Evolutionary conservation across 306 rosid genomes (phyloP), one percentile per base, ranked within the genome.

Genomic region (Rosa multiflora): DNA sequence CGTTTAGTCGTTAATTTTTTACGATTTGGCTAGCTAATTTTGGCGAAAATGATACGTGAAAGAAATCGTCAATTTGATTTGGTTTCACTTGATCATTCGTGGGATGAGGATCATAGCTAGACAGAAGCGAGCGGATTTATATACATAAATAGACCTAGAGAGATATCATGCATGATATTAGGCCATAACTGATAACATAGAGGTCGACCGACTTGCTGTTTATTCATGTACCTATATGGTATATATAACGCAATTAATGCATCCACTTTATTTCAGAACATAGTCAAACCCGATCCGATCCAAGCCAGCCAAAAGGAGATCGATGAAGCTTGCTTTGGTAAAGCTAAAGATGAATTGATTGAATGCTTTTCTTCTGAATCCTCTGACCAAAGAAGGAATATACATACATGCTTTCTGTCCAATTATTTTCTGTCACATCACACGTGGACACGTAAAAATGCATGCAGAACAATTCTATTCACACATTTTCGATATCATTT

Each of bases 271-370:
- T 75, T 75, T 61, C 1, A 61, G 71, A 75, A 75, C 78, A 75
- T 26, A 62, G 72, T 62, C 79, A 76, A 63, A 62, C 72, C 26
- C 47, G 44, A 62, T 32, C 37, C 37, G 37, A 32, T 75, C 58
- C 32, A 43, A 4, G 29, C 20, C 13, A 29, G 20, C 29, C 69
- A 59, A 26, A 75, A 9, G 78, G 29, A 23, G 78, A 26, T 51
- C 21, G 59, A 59, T 10, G 66, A 29, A 6, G 43, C 44, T 62
- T 74, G 42, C n/a, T 62, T 73, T 56, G 6, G 40, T 3, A 58
- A 56, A 75, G 70, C 70, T 44, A 62, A 59, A 62, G 79, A n/a
- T 62, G 46, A 46, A 62, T 29, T 72, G 71, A 72, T 62, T 15
- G 48, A 67, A 76, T 62, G 18, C 43, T 75, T 75, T 61, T 59